Evolutionary conservation across 2,329 filamentous ascomycete species (phyloP).

Genomic region (Neonectria faginata): DNA sequence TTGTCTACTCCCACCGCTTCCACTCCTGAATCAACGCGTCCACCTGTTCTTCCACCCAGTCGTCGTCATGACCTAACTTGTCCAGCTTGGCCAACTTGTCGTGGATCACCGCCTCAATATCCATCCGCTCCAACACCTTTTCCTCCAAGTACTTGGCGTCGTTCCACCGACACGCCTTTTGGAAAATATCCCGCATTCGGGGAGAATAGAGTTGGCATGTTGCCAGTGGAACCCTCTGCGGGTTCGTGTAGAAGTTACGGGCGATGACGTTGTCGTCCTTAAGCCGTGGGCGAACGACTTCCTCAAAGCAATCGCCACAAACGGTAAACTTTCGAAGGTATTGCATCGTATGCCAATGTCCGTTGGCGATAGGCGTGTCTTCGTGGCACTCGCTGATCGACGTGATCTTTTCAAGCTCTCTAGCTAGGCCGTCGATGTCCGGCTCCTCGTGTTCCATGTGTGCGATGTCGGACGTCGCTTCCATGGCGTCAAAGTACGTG

Average conservation of each 20-base stretch:
- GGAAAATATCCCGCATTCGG: slow-evolving; percentile 81
- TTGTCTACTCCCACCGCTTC: slow-evolving; percentile 64
- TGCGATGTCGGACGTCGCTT: slow-evolving; percentile 66
- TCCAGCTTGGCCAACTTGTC: slow-evolving; percentile 62
- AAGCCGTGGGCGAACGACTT: slow-evolving; percentile 78
- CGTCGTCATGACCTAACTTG: slow-evolving; percentile 48
- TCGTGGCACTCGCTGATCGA: slow-evolving; percentile 72
- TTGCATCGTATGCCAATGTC: slow-evolving; percentile 82
- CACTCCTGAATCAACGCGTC: slow-evolving; percentile 67
- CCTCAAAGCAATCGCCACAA: slow-evolving; percentile 87
- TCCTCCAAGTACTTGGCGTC: slow-evolving; percentile 73
- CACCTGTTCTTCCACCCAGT: slow-evolving; percentile 57
- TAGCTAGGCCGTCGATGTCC: slow-evolving; percentile 71
- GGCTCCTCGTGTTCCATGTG: slow-evolving; percentile 58
- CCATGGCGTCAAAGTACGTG: slow-evolving; percentile 71
- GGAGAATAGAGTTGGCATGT: slow-evolving; percentile 84
- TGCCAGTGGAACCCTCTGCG: slow-evolving; percentile 65
- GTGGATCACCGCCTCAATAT: slow-evolving; percentile 70
- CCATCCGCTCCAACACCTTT: slow-evolving; percentile 69
- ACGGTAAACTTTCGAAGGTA: slow-evolving; percentile 82
- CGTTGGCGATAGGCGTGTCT: slow-evolving; percentile 70
- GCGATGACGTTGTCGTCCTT: slow-evolving; percentile 67
- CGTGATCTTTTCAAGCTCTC: slow-evolving; percentile 70
- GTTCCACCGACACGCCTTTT: slow-evolving; percentile 71
- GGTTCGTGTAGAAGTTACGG: slow-evolving; percentile 71